A percentile compares a stretch with the other conserved stretches of the same genome.
Conservation (phyloP, 371 early-diverging fungal genomes). For the Mycotypha africana region DNA sequence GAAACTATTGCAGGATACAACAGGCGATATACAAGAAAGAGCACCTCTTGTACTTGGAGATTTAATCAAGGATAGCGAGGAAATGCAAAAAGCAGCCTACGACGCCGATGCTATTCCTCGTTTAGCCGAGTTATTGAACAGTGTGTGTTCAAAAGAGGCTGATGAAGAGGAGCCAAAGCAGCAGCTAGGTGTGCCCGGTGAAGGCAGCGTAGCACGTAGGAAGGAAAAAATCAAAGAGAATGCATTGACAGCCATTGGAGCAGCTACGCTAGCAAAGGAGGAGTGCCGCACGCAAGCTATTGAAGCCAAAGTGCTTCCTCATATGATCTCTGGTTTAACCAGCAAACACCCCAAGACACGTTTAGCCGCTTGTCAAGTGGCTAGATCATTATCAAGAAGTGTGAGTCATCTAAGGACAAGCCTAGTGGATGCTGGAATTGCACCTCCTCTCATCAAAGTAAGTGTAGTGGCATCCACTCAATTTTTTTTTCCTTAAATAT, state of each 20-base stretch:
- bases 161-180: slow-evolving; percentile 30
- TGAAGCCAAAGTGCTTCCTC: slow-evolving; percentile 71
- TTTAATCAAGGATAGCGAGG: slow-evolving; percentile 69
- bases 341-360: slow-evolving; percentile 58
- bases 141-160: slow-evolving; percentile 32
- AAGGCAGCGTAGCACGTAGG: slow-evolving; percentile 48
- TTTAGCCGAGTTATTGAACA: slow-evolving; percentile 56
- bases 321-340: slow-evolving; percentile 66
- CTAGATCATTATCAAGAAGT: slow-evolving; percentile 71
- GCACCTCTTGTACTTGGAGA: slow-evolving; percentile 72
- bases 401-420: slow-evolving; percentile 77
- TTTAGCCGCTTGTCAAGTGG: slow-evolving; percentile 78
- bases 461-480: not conserved
- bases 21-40: slow-evolving; percentile 56
- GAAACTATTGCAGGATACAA: slow-evolving; percentile 58
- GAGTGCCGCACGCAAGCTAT: slow-evolving; percentile 83
- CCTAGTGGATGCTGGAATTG: slow-evolving; percentile 79
- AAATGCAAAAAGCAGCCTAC: slow-evolving; percentile 74
- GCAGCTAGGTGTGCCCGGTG: slow-evolving; percentile 32
- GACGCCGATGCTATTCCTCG: slow-evolving; percentile 74
- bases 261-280: slow-evolving; percentile 69
- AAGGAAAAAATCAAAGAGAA: slow-evolving; percentile 67
- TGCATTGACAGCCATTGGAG: slow-evolving; percentile 70
- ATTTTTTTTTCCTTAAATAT: slow-evolving; percentile 1
- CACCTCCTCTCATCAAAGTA: slow-evolving; percentile 67